Evolutionary conservation across 306 rosid genomes (phyloP), one percentile per base, ranked within the genome.

Genomic region (Gynostemma pentaphyllum): DNA sequence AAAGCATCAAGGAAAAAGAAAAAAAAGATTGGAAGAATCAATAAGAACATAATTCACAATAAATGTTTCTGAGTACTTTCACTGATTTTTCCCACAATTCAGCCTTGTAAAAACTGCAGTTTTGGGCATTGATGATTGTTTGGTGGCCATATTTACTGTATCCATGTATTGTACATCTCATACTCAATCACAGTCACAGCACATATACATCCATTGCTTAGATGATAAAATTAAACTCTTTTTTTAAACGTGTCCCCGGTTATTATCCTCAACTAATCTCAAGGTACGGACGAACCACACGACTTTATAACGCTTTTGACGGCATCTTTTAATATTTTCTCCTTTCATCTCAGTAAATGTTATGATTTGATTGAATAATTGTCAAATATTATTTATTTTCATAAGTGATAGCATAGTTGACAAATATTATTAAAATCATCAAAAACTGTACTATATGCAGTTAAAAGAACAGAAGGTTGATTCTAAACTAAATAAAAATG

Each of bases 51-150:
- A 40, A 61, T 61, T 61, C 34, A 15, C 23, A 32, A 41, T 61
- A 61, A 39, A 61, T 61, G 36, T 23, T 9, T 2, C 22, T 0
- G 26, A 23, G 34, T 40, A n/a, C 66, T 40, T 14, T 23, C 49
- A 39, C 36, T 61, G 24, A 22, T 61, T 15, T 4, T 32, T 7
- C 37, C 37, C 37, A 32, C 37, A 3, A n/a, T n/a, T n/a, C n/a
- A 21, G 5, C 47, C 44, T 11, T 59, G 14, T 22, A 1, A 57
- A 57, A 57, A 32, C 18, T 57, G 64, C 45, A 1, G 28, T 54
- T 29, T 29, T 54, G 27, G 61, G 41, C 41, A 22, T 22, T 60
- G 30, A 13, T 59, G 65, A 47, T 59, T 59, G 65, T 60, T 22
- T 36, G 65, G 65, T 60, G 46, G 34, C 11, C 4, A 21, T 60